phyloP scores from a whole-genome alignment of 2,329 filamentous ascomycete species.

The Diaporthe sp. region DNA sequence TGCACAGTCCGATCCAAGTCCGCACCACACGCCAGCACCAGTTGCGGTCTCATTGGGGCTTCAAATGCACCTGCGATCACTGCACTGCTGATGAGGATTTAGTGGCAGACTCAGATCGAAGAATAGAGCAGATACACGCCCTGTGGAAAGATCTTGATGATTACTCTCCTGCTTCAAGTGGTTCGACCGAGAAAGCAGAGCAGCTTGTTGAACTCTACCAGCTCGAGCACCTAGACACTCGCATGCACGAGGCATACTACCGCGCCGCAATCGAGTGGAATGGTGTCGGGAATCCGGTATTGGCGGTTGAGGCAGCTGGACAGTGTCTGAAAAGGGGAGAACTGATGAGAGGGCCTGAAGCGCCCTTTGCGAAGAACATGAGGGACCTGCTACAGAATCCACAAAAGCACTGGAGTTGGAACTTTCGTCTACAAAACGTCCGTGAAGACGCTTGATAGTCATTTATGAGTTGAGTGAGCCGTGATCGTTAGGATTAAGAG shows the following conservation, averaged over 20 bases:
- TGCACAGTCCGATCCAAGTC: slow-evolving; percentile 18
- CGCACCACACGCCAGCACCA: slow-evolving; percentile 16
- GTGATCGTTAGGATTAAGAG: neutral
- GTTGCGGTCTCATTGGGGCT: slow-evolving; percentile 17
- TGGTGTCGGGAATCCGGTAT: neutral
- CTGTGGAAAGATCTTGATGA: slow-evolving; percentile 32
- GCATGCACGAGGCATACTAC: slow-evolving; percentile 31
- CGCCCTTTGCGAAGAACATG: slow-evolving; percentile 27
- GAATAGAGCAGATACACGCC: slow-evolving; percentile 18
- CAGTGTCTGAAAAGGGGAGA: slow-evolving; percentile 9
- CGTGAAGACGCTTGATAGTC: neutral
- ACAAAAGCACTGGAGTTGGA: slow-evolving; percentile 23
- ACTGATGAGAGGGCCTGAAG: slow-evolving; percentile 17
- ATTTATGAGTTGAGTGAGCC: neutral
- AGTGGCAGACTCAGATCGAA: neutral
- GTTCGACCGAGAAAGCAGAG: slow-evolving; percentile 6
- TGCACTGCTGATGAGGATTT: neutral
- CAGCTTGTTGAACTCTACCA: slow-evolving; percentile 22
- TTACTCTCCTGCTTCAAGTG: slow-evolving; percentile 8
- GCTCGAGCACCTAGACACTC: slow-evolving; percentile 18
- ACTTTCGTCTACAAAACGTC: neutral
- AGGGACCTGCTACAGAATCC: slow-evolving; percentile 21
- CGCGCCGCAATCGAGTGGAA: slow-evolving; percentile 28
- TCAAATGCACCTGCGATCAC: slow-evolving; percentile 28
- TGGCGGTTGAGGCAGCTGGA: slow-evolving; percentile 4